Evolutionary conservation across 1,139 yeast species (phyloP), one percentile per base, ranked within the genome.

Genomic region (Scheffersomyces cryptocercus): DNA sequence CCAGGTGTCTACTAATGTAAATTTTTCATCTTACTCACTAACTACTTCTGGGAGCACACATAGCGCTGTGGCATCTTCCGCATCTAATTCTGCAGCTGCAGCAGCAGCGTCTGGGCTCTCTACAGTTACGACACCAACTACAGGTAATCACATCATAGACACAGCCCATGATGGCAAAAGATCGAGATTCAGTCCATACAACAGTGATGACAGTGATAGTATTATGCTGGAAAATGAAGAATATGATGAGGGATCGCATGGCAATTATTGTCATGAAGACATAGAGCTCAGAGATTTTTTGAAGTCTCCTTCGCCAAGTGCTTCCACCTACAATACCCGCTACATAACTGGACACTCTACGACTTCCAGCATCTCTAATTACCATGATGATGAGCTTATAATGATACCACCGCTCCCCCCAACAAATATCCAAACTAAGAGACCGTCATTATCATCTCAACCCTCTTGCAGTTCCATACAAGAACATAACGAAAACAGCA

Each of bases 341-440:
- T 31, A 31, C 12, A 14, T 31, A 15, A 14, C 35, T 6, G 35
- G 7, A 6, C 20, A 13, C 11, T 31, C 35, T 31, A 31, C 35
- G 20, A 8, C 35, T 10, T 31, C 35, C 8, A 14, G 35, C 24
- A 7, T 14, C 10, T 31, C 35, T 8, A 31, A 31, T 14, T 31
- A 31, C 20, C 12, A 31, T 11, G 35, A 31, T 15, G 35, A 31
- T 4, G 35, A 31, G 20, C 35, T 31, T 8, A 31, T 31, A 10
- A 31, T 31, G 35, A 31, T 31, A 10, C 35, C 35, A 20, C 35
- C 35, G 11, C 35, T 31, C 10, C 35, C 35, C n/a, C 35, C 35
- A 5, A 20, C 35, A 11, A 31, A 6, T 15, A 31, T 11, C n/a
- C 35, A 31, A 14, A 31, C 8, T 4, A n/a, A 31, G 15, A 14